A percentile compares a stretch with the other conserved stretches of the same genome.
Conservation (phyloP, 2,329 filamentous ascomycete species). For the Seiridium unicorne region DNA sequence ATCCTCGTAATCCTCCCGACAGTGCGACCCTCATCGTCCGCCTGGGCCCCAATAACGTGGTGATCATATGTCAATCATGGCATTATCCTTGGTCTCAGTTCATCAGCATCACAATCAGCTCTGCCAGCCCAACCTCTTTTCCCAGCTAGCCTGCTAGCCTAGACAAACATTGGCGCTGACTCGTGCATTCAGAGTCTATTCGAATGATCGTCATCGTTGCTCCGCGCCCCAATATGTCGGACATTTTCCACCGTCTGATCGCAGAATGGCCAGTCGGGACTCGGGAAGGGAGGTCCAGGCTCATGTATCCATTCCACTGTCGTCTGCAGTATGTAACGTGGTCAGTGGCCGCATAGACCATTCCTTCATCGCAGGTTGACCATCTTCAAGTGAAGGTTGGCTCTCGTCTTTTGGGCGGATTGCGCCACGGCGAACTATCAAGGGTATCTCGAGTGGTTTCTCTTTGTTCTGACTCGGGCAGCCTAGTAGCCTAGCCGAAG, state of each 20-base stretch:
- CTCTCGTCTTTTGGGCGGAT: no score
- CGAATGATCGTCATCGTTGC: neutral
- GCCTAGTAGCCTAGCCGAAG: no score
- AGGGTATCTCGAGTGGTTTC: no score
- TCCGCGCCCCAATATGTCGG: neutral
- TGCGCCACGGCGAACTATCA: no score
- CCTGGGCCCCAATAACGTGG: neutral
- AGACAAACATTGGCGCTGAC: neutral
- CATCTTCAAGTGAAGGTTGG: no score
- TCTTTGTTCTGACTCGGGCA: no score
- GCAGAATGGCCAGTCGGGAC: neutral
- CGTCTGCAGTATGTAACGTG: no score
- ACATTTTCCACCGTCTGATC: neutral
- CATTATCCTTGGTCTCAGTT: neutral
- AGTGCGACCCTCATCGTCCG: neutral
- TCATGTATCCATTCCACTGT: no score
- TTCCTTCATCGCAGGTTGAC: no score
- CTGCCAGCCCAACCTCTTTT: no score
- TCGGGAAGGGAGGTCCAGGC: neutral
- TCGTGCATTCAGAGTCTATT: neutral
- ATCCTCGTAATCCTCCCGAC: neutral
- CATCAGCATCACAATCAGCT: no score
- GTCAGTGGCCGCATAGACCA: no score
- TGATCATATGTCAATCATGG: conserved; percentile 1
- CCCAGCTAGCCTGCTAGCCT: neutral